Evolutionary conservation across 768 basidiomycete genomes (phyloP), one percentile per base, ranked within the genome.

Genomic region (Boletus vinaceobasis): DNA sequence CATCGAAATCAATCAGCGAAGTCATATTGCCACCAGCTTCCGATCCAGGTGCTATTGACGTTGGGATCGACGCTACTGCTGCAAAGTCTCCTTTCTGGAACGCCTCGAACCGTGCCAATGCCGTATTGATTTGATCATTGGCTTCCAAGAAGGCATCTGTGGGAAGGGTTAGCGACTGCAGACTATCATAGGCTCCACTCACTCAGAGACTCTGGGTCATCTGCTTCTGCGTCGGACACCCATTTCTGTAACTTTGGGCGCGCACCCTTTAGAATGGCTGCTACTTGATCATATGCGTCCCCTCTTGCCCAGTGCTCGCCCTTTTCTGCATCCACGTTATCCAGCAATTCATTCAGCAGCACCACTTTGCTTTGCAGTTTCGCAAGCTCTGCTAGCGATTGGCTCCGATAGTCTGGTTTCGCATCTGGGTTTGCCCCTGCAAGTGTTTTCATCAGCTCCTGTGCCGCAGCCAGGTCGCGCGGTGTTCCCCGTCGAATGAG

Each of bases 81-180:
- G 77, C 79, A 66, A 84, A 95, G 73, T 99, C 94, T 48, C 97
- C 97, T 53, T 82, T 85, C 73, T 93, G 93, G 80, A 89, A 98
- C 0, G 93, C 87, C 55, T 98, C 93, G 68, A 94, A 98, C 23
- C 96, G 88, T 29, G 82, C 80, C 14, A 98, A 71, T 14, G 94
- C 93, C 19, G 84, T 89, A 74, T 99, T 99, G 72, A 99, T 94
- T 65, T 97, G 90, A 71, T 99, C 97, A 70, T 99, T 99, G 57
- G 95, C 95, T 69, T 98, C 85, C 17, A 99, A 77, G 69, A 97
- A 88, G 2, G 93, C 93, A 57, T 95, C 95, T 93, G 19, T 23
- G n/a, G 7, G 35, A 38, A 46, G 55, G 37, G 3, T 57, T 43
- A 43, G 47, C 19, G 39, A 44, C 19, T 21, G 32, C 7, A 23